Conservation (phyloP, 441 rosid genomes). For the Aleurites moluccanus region DNA sequence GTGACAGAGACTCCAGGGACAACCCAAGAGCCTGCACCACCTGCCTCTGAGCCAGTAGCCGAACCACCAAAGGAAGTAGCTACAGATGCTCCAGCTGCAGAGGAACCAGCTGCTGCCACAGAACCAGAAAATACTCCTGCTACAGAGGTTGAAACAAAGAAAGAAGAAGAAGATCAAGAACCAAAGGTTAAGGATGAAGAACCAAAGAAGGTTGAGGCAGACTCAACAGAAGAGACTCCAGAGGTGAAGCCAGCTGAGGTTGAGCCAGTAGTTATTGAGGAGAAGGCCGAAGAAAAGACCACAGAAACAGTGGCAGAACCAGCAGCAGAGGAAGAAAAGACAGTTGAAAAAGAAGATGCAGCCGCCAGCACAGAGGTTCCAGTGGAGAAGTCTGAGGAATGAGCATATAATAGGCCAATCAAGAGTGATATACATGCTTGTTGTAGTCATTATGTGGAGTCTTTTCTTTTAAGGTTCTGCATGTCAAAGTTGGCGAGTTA, state of each 20-base stretch:
- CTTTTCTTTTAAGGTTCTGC: constrained; percentile 10
- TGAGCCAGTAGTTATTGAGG: not conserved
- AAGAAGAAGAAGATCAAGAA: constrained; percentile 22
- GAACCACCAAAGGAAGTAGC: constrained; percentile 29
- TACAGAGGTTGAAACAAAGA: constrained; percentile 43
- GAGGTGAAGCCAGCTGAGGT: not conserved
- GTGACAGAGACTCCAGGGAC: constrained; percentile 38
- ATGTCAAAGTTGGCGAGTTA: not conserved
- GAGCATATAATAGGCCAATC: not conserved
- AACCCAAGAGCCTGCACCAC: constrained; percentile 30
- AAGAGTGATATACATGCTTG: not conserved
- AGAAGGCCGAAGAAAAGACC: not conserved
- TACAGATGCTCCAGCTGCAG: constrained; percentile 23
- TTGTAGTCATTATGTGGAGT: no score
- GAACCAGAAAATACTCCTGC: constrained; percentile 10
- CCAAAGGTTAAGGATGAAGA: not conserved
- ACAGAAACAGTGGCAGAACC: not conserved
- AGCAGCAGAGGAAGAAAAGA: constrained; percentile 30
- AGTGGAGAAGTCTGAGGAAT: constrained; percentile 38
- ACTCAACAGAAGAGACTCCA: constrained; percentile 19
- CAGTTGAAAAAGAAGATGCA: constrained; percentile 32
- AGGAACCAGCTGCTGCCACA: constrained; percentile 30
- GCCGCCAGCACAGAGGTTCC: constrained; percentile 29
- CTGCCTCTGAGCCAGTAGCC: constrained; percentile 20
- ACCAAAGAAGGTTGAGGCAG: not conserved